Conservation (phyloP, 768 basidiomycete species). For the Leccinum variicolor region DNA sequence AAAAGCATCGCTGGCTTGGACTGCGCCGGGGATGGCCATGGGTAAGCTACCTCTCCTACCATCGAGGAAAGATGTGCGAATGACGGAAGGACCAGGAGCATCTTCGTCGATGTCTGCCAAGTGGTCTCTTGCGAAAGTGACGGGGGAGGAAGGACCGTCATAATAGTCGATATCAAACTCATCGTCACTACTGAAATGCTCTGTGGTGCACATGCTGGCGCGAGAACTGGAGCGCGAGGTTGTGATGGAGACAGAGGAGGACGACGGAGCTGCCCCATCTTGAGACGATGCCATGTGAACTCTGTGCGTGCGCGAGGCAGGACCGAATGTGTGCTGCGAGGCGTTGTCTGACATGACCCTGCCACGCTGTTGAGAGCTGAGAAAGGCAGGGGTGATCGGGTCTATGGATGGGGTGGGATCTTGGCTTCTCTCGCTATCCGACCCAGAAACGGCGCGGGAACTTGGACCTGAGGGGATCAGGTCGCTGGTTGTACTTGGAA, state of each 20-base stretch:
- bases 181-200: constrained; percentile 47
- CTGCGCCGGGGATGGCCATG: constrained; percentile 51
- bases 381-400: constrained; percentile 23
- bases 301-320: constrained; percentile 32
- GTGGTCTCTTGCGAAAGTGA: constrained; percentile 41
- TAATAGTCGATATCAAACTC: constrained; percentile 43
- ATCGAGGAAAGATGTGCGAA: constrained; percentile 18
- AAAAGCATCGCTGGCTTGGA: constrained; percentile 17
- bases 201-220: constrained; percentile 30
- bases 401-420: constrained; percentile 36
- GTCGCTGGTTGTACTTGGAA: constrained; percentile 3
- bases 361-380: constrained; percentile 20
- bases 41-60: constrained; percentile 55
- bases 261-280: constrained; percentile 34
- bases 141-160: constrained; percentile 35
- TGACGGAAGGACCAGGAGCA: constrained; percentile 23
- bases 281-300: constrained; percentile 18
- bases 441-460: constrained; percentile 15
- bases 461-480: neutral
- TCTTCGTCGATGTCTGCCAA: constrained; percentile 34
- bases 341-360: constrained; percentile 38
- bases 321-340: constrained; percentile 50
- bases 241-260: constrained; percentile 42
- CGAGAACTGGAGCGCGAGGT: constrained; percentile 35
- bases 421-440: constrained; percentile 33